Base-by-base conservation (phyloP, 192 early-diverging fungal genomes). In the Geranomyces variabilis region DNA sequence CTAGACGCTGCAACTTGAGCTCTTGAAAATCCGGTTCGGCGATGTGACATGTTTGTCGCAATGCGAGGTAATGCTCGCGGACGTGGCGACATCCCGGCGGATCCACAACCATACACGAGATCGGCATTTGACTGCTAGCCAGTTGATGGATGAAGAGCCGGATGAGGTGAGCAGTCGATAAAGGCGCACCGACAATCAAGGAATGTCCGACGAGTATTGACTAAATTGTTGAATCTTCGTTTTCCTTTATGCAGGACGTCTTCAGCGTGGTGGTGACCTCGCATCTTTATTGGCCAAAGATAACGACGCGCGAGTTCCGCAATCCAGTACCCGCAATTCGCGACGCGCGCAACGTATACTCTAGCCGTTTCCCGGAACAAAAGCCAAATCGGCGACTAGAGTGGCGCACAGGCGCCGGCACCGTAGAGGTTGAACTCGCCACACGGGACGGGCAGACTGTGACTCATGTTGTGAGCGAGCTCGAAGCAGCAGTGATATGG, bases 11-110 rank as follows among this genome's bases (percentile, higher is more conserved):
- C 61, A 72, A 21, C 22, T 72, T 0, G 70, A 72, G 62, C 31
- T 72, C 24, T 36, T 72, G 19, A 72, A 72, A 47, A 63, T 31
- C 48, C 59, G 70, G 21, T 72, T 72, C 26, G 70, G 62, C 22
- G 70, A 72, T 22, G 63, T 19, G 26, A 41, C 48, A 1, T 61
- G 69, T 31, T 72, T 72, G 21, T 28, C 46, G 4, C 44, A 72
- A 29, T 72, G 70, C 46, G 70, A 72, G 33, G 59, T 72, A 17
- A 72, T 72, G 70, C 62, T 72, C 7, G 46, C 33, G 59, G 70
- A 72, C 26, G 49, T 72, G 70, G 70, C 70, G 7, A 34, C 24
- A 8, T 72, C 70, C 6, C 60, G 70, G 31, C 60, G 70, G 31
- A 30, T 72, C 15, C 59, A 72, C 48, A 48, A 48, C 22, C 47